A percentile compares a stretch with the other conserved stretches of the same genome.
phyloP scores from a whole-genome alignment of 176 grass and related monocot genomes.

The Aegilops tauschii region DNA sequence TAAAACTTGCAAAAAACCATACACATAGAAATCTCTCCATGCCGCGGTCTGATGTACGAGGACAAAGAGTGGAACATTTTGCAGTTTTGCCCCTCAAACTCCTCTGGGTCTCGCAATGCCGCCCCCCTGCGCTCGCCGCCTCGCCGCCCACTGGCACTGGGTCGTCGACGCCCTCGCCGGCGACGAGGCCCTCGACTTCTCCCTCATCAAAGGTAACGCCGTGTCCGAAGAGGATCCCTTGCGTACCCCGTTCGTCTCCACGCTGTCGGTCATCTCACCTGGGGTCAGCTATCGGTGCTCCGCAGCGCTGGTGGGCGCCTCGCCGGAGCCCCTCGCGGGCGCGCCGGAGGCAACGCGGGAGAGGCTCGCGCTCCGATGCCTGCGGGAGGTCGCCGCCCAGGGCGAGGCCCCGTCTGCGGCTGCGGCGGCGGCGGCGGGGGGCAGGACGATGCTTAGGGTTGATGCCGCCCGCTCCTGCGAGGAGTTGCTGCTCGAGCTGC shows the following conservation, averaged over 20 bases:
- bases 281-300: not conserved
- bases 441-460: not conserved
- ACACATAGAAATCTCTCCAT: no score
- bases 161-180: conserved; percentile 18
- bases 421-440: not conserved
- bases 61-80: no score
- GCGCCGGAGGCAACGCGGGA: conserved; percentile 27
- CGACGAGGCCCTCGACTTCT: conserved; percentile 25
- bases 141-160: conserved; percentile 26
- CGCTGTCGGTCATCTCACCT: conserved; percentile 10
- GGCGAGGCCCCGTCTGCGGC: not conserved
- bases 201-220: conserved; percentile 5
- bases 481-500: conserved; percentile 20
- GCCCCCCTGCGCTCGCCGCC: not conserved
- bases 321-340: conserved; percentile 4
- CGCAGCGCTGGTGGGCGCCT: conserved; percentile 24
- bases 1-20: no score
- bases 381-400: not conserved
- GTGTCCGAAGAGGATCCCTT: not conserved
- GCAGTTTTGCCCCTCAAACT: not conserved
- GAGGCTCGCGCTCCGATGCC: conserved; percentile 22
- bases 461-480: conserved; percentile 25
- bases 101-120: not conserved
- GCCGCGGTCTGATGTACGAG: no score
- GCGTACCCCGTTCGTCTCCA: not conserved